These are phyloP conservation scores for Trypanosoma conorhini DNA, from an alignment of 208 protist genomes.

Conservation along the genomic window DNA sequence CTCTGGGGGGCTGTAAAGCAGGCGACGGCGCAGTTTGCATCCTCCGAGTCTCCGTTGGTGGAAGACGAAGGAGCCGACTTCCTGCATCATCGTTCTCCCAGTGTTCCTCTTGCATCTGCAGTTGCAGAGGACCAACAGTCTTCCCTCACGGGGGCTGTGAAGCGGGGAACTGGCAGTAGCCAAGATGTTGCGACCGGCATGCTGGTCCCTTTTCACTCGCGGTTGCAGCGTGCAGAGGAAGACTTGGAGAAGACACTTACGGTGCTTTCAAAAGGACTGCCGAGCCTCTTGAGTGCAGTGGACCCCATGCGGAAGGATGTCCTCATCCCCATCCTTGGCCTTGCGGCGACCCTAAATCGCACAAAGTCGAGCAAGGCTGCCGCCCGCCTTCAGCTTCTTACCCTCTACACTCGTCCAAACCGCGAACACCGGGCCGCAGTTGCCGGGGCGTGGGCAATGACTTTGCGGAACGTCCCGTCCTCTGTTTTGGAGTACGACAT, in stretches of 20 bases:
- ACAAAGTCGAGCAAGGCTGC: slow-evolving; percentile 35
- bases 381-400: slow-evolving; percentile 50
- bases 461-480: slow-evolving; percentile 28
- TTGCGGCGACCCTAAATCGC: slow-evolving; percentile 34
- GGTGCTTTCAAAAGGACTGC: slow-evolving; percentile 48
- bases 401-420: slow-evolving; percentile 56
- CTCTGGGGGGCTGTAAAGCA: background rate
- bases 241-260: slow-evolving; percentile 31
- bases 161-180: background rate
- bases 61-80: background rate
- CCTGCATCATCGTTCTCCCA: background rate
- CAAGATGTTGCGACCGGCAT: background rate
- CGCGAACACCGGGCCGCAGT: slow-evolving; percentile 38
- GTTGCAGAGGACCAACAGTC: background rate
- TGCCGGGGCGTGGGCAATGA: slow-evolving; percentile 51
- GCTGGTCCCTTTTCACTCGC: slow-evolving; percentile 1
- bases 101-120: background rate
- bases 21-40: background rate
- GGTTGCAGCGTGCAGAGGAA: slow-evolving; percentile 29
- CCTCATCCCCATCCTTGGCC: slow-evolving; percentile 59
- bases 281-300: slow-evolving; percentile 40
- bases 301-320: slow-evolving; percentile 60
- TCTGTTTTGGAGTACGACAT: slow-evolving; percentile 56
- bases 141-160: background rate
- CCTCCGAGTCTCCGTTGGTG: no score